A percentile compares a stretch with the other conserved stretches of the same genome.
These are phyloP conservation scores for Plectosphaerella cucumerina DNA, from an alignment of 2,329 filamentous ascomycete species.

Conservation along the genomic window DNA sequence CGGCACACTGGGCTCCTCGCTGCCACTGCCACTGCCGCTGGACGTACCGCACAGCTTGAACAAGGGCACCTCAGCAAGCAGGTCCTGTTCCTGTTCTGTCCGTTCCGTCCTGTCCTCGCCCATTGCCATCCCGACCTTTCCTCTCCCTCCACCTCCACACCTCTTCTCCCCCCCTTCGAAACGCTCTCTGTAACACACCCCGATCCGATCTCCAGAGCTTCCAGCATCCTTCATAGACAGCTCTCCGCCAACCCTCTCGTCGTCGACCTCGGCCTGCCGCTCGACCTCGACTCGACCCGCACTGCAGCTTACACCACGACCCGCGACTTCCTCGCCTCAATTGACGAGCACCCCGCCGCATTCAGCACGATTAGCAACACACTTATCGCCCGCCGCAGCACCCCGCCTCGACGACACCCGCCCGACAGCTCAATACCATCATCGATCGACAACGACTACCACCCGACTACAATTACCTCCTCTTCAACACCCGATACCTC, in stretches of 20 bases:
- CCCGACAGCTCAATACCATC: no score
- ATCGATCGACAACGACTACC: constrained; percentile 26
- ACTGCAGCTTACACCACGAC: neutral
- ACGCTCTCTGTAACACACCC: constrained; percentile 22
- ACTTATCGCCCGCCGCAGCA: constrained; percentile 17
- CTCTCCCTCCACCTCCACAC: constrained; percentile 11
- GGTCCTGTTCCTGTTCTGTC: neutral
- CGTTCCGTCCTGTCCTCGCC: neutral
- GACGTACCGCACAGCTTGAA: no score
- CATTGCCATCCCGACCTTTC: constrained; percentile 3
- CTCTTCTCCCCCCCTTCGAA: constrained; percentile 11
- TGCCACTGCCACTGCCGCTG: no score
- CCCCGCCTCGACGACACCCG: constrained; percentile 7
- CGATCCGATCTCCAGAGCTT: constrained; percentile 3
- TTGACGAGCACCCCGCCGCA: constrained; percentile 19
- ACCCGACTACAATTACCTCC: constrained; percentile 13
- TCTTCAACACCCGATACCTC: neutral
- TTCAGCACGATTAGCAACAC: constrained; percentile 4
- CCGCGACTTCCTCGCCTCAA: constrained; percentile 15
- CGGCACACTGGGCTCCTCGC: neutral
- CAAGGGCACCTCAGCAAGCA: no score
- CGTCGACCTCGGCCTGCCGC: constrained; percentile 3
- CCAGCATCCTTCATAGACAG: constrained; percentile 1
- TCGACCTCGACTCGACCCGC: constrained; percentile 4
- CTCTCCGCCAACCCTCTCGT: constrained; percentile 8